Percentiles rank a stretch among this genome's conserved stretches.
phyloP scores from a whole-genome alignment of 352 stramenopile genomes.

The Globisporangium sylvaticum region DNA sequence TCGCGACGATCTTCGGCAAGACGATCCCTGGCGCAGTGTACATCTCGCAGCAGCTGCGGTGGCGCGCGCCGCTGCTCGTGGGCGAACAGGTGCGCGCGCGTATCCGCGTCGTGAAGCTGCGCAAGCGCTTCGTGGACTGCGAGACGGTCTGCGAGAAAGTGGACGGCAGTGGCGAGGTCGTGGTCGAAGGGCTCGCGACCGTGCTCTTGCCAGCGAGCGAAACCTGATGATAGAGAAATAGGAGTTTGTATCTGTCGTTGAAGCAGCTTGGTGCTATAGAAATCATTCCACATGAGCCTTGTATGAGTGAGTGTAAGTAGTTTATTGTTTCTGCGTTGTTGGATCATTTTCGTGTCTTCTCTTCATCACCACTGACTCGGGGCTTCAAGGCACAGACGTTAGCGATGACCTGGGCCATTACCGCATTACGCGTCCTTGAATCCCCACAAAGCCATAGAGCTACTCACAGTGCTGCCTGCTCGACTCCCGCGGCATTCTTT shows the following conservation, averaged over 20 bases:
- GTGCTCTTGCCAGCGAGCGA: constrained; percentile 43
- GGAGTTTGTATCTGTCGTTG: no score
- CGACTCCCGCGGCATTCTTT: background rate
- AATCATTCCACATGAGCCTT: background rate
- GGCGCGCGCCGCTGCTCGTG: constrained; percentile 57
- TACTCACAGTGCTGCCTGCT: background rate
- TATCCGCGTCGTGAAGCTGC: constrained; percentile 57
- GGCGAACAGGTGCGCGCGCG: constrained; percentile 50
- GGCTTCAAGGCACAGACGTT: background rate
- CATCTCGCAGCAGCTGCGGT: constrained; percentile 67
- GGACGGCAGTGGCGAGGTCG: constrained; percentile 36
- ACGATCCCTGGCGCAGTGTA: constrained; percentile 73
- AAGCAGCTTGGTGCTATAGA: background rate
- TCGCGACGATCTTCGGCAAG: constrained; percentile 78
- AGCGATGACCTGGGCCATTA: background rate
- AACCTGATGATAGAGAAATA: background rate
- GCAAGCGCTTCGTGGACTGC: constrained; percentile 72
- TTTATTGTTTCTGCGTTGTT: constrained; percentile 1
- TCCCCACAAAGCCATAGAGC: background rate
- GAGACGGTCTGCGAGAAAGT: constrained; percentile 61
- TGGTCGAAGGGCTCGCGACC: constrained; percentile 66
- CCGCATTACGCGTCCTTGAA: background rate
- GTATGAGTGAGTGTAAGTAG: background rate
- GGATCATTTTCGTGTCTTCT: background rate
- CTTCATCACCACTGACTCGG: background rate